Base-by-base conservation (phyloP, 106 monocot species). In the Allium fistulosum region DNA sequence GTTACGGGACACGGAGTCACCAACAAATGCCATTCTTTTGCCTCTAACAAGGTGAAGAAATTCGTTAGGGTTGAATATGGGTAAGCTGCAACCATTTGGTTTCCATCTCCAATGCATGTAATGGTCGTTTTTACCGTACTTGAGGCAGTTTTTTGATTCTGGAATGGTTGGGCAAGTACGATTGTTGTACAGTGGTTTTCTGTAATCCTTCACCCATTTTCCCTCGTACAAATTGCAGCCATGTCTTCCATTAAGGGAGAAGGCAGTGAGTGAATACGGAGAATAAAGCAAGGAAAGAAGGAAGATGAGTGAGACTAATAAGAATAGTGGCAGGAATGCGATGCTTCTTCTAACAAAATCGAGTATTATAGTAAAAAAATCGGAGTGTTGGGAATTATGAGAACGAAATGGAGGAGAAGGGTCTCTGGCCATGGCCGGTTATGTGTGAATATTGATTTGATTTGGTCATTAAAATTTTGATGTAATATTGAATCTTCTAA, bases 101-200 rank as follows among this genome's bases (percentile, higher is more conserved):
- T 81, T 75, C 85, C 85, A 85, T 57, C 69, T 81, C 85, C 85
- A 85, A 48, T 76, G 46, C 28, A 81, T 16, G 37, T 46, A 73
- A 1, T 53, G 75, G 49, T 48, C 64, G 1, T 72, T 75, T 68
- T 85, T 85, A 22, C 85, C 85, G 27, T 78, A 76, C 58, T 66
- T 81, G 11, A 13, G 62, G 51, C 85, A 85, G 64, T 81, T 76
- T 7, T 67, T 78, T 11, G 26, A 11, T 9, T 72, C 69, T 9
- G 78, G 85, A 11, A 86, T 17, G 18, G 72, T 76, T 28, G 57
- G 58, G 53, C 85, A 86, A 48, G 68, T 82, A 51, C 7, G 8
- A 46, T 78, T 73, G 4, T 10, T 70, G 49, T 86, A 82, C 2
- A 22, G 7, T 4, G 72, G 0, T 14, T 51, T n/a, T 51, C 64